Evolutionary conservation across 768 basidiomycete genomes (phyloP), one percentile per base, ranked within the genome.

Genomic region (Boletus sp.): DNA sequence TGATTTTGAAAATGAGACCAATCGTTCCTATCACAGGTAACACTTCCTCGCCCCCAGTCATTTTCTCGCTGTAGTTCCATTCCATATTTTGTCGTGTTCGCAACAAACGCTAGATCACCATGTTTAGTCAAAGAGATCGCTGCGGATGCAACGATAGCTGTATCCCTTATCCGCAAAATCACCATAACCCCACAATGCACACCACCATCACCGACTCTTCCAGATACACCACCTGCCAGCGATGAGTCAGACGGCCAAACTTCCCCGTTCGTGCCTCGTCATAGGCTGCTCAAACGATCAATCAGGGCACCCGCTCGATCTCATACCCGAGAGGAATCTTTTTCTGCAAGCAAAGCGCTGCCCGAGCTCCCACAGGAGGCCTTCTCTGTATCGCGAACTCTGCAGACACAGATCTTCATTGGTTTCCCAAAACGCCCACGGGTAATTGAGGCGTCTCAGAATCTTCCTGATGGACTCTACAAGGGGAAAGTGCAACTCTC

Each of bases 31-130:
- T 55, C 35, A 52, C 30, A 66, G 88, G 76, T 88, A 20, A 87
- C 87, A 51, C 71, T 90, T 32, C 88, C 88, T 20, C 79, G 78
- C 28, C 78, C 81, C 15, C 75, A 82, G 12, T 80, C 79, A 5
- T 89, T 88, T 72, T 77, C 82, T 62, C 86, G 88, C 30, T 68
- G 78, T 28, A 78, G 78, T 17, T 80, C 79, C n/a, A 80, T 90
- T 58, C 82, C 87, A 12, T 89, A 84, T 64, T 90, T 84, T 63
- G 85, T 88, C 50, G 84, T 89, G 30, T 89, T 89, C 71, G 81
- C 82, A 10, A 89, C 89, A 32, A 81, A 72, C 8, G 81, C 84
- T 17, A 76, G 83, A 40, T 85, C 83, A 17, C 69, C 76, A 2
- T 60, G 71, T 11, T 72, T 89, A 33, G 79, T 83, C 9, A 79